A percentile compares a stretch with the other conserved stretches of the same genome.
phyloP scores from a whole-genome alignment of 495 filamentous ascomycete species.

The Geoglossum glabrum region DNA sequence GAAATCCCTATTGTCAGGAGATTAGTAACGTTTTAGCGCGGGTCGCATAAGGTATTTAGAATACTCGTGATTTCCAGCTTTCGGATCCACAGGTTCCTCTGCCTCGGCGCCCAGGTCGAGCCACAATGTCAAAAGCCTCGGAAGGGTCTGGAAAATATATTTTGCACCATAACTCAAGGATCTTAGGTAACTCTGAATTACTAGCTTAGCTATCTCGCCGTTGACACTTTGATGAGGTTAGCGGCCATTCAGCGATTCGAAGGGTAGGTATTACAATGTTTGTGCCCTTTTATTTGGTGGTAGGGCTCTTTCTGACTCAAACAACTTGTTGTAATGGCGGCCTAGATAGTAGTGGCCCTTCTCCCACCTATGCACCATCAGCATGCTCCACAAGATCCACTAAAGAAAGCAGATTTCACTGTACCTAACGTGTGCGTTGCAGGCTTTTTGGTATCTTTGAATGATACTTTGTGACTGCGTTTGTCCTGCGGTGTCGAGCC shows the following conservation, averaged over 20 bases:
- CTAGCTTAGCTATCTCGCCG: constrained; percentile 70
- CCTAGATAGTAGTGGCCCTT: constrained; percentile 94
- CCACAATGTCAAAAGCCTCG: constrained; percentile 81
- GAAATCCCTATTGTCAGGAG: constrained; percentile 24
- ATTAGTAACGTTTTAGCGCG: constrained; percentile 2
- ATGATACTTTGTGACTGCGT: constrained; percentile 61
- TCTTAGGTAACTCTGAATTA: constrained; percentile 81
- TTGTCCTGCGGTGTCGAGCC: constrained; percentile 83
- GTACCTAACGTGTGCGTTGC: constrained; percentile 25
- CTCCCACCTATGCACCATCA: constrained; percentile 46
- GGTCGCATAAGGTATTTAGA: not conserved
- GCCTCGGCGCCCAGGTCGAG: constrained; percentile 68
- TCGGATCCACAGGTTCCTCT: constrained; percentile 43
- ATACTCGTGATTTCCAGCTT: constrained; percentile 35
- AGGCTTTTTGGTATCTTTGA: constrained; percentile 56
- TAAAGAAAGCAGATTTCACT: constrained; percentile 4
- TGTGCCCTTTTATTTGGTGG: constrained; percentile 41
- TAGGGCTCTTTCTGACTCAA: constrained; percentile 70
- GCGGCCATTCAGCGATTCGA: not conserved
- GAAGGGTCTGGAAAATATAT: constrained; percentile 84
- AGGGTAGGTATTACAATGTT: constrained; percentile 19
- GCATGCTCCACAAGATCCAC: not conserved
- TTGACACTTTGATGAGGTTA: constrained; percentile 19
- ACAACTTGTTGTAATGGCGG: constrained; percentile 89
- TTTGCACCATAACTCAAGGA: constrained; percentile 77